Evolutionary conservation across 2,329 filamentous ascomycete genomes (phyloP).

Genomic region (Microthyrium microscopicum): DNA sequence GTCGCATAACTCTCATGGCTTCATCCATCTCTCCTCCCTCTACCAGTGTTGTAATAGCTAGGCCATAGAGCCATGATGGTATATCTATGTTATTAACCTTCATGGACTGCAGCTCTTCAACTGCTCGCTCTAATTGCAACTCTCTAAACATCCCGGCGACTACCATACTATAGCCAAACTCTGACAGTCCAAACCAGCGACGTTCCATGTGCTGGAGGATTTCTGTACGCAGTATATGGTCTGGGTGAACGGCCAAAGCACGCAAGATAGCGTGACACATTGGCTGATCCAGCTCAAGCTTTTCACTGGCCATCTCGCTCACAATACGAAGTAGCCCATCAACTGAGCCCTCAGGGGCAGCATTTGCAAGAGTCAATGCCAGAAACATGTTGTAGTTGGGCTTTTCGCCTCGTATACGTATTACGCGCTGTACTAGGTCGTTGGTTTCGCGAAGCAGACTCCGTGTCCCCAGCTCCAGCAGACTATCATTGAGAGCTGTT

Average conservation of each 20-base stretch:
- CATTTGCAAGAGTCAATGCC: slow-evolving; percentile 56
- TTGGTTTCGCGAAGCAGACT: too few relatives aligned
- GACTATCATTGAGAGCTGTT: too few relatives aligned
- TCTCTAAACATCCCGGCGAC: slow-evolving; percentile 64
- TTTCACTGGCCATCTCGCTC: slow-evolving; percentile 49
- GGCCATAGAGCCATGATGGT: slow-evolving; percentile 59
- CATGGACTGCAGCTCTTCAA: slow-evolving; percentile 44
- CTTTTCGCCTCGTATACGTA: slow-evolving; percentile 36
- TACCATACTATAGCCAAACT: slow-evolving; percentile 47
- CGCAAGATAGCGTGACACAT: slow-evolving; percentile 59
- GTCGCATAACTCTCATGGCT: slow-evolving; percentile 49
- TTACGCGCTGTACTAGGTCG: slow-evolving; percentile 39
- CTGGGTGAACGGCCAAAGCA: slow-evolving; percentile 66
- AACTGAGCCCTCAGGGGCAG: slow-evolving; percentile 49
- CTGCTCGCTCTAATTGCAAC: slow-evolving; percentile 64
- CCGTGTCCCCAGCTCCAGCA: too few relatives aligned
- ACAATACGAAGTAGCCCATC: slow-evolving; percentile 47
- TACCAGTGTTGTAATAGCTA: slow-evolving; percentile 58
- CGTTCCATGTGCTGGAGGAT: slow-evolving; percentile 59
- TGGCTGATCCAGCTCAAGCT: slow-evolving; percentile 45
- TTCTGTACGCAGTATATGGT: slow-evolving; percentile 58
- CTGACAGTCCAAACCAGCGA: slow-evolving; percentile 50
- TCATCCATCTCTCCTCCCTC: slow-evolving; percentile 62
- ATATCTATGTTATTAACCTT: slow-evolving; percentile 36
- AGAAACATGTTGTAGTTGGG: slow-evolving; percentile 51